phyloP scores from a whole-genome alignment of 306 rosid genomes.

The Trifolium pratense region DNA sequence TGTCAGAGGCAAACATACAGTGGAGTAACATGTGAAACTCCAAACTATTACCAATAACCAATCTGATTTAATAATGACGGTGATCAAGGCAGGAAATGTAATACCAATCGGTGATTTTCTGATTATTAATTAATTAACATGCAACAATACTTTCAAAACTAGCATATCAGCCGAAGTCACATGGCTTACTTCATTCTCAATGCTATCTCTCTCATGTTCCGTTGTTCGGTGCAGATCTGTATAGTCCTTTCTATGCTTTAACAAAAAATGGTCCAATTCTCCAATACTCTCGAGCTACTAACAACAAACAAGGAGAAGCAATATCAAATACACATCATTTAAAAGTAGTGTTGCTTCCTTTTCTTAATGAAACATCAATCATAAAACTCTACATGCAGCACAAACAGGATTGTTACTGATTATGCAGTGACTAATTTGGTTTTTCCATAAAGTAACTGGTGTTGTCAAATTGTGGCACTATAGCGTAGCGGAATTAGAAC shows the following conservation, averaged over 20 bases:
- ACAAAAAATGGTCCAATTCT: conserved; percentile 77
- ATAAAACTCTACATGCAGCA: conserved; percentile 11
- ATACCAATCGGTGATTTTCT: conserved; percentile 36
- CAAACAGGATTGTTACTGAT: conserved; percentile 3
- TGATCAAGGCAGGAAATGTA: conserved; percentile 1
- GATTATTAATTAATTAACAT: conserved; percentile 15
- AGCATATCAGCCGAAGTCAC: conserved; percentile 23
- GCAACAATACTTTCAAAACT: conserved; percentile 31
- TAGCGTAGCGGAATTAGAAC: neutral
- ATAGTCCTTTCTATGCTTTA: conserved; percentile 90
- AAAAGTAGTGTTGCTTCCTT: conserved; percentile 7
- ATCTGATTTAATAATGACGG: conserved; percentile 17
- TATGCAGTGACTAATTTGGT: neutral
- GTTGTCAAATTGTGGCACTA: neutral
- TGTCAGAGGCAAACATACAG: neutral
- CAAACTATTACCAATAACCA: neutral
- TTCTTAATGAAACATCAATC: conserved; percentile 13
- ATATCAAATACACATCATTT: conserved; percentile 15
- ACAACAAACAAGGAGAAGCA: conserved; percentile 34
- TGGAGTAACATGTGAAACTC: conserved; percentile 13
- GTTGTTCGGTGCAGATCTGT: conserved; percentile 91
- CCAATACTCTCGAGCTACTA: conserved; percentile 82
- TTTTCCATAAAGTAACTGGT: neutral
- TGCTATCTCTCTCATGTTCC: conserved; percentile 93
- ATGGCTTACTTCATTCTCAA: conserved; percentile 89